Evolutionary conservation across 1,284 basidiomycete genomes (phyloP).

Genomic region (Malassezia sp.): DNA sequence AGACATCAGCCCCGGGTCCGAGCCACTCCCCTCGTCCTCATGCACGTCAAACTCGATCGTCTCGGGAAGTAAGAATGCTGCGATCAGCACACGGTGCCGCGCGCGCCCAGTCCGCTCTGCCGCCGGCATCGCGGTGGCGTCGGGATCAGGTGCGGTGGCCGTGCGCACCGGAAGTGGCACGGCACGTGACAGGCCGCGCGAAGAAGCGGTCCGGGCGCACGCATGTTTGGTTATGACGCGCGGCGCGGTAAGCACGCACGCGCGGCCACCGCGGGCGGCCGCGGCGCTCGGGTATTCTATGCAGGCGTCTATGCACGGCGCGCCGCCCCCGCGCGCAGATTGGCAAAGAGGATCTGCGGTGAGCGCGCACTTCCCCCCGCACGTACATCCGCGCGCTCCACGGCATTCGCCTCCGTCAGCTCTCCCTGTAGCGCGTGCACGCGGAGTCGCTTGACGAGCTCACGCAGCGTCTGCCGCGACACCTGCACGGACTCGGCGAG

Average conservation of each 20-base stretch:
- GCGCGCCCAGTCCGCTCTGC: neutral
- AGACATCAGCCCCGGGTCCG: neutral
- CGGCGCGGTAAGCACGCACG: neutral
- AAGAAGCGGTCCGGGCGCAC: neutral
- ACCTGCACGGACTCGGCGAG: constrained; percentile 25
- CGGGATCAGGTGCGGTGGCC: neutral
- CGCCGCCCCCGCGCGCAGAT: neutral
- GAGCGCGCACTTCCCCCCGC: neutral
- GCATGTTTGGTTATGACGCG: neutral
- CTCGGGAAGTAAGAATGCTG: constrained; percentile 36
- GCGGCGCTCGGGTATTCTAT: too few species aligned
- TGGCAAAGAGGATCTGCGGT: constrained; percentile 6
- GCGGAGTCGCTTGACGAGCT: constrained; percentile 28
- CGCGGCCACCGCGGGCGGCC: too few species aligned
- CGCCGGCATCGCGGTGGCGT: neutral
- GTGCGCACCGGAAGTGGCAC: neutral
- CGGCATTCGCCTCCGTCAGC: constrained; percentile 31
- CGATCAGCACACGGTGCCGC: constrained; percentile 33
- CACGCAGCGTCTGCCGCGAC: constrained; percentile 22
- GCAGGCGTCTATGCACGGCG: too few species aligned
- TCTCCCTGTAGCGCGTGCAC: constrained; percentile 26
- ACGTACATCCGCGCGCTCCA: constrained; percentile 27
- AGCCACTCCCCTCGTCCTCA: constrained; percentile 18
- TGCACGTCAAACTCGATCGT: constrained; percentile 28
- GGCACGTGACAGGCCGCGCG: neutral